Evolutionary conservation across 108 stramenopile genomes (phyloP).

Genomic region (Nitzschia inconspicua): DNA sequence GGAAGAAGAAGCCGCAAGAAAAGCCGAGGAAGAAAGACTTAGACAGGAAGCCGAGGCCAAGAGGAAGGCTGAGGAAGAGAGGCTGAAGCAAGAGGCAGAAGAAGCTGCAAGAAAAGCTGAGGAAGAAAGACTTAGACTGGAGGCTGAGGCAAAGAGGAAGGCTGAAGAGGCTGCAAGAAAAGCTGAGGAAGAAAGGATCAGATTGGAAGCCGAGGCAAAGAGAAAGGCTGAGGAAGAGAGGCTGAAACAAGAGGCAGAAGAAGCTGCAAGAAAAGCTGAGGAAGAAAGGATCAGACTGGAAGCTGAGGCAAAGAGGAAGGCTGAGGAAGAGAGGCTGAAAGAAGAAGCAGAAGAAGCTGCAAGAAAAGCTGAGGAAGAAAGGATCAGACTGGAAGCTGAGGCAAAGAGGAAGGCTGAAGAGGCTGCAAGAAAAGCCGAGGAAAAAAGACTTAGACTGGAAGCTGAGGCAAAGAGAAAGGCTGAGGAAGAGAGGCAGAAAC

Average conservation of each 20-base stretch:
- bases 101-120: too few species aligned
- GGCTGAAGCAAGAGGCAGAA: background rate
- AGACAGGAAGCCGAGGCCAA: too few species aligned
- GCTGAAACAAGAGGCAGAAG: background rate
- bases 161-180: background rate
- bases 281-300: slow-evolving; percentile 1
- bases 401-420: slow-evolving; percentile 2
- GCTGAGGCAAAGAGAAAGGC: background rate
- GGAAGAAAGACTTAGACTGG: background rate
- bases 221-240: slow-evolving; percentile 1
- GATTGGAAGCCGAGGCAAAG: background rate
- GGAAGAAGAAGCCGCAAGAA: background rate
- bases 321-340: background rate
- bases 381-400: background rate
- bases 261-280: slow-evolving; percentile 6
- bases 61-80: too few species aligned
- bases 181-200: slow-evolving; percentile 1
- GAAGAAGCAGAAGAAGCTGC: background rate
- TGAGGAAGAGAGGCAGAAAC: background rate
- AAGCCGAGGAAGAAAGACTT: background rate
- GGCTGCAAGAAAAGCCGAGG: background rate
- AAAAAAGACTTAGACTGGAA: background rate
- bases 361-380: slow-evolving; percentile 1
- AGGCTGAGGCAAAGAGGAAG: background rate
- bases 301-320: background rate